phyloP scores from a whole-genome alignment of 1,284 basidiomycete species.

The Hemileia vastatrix region DNA sequence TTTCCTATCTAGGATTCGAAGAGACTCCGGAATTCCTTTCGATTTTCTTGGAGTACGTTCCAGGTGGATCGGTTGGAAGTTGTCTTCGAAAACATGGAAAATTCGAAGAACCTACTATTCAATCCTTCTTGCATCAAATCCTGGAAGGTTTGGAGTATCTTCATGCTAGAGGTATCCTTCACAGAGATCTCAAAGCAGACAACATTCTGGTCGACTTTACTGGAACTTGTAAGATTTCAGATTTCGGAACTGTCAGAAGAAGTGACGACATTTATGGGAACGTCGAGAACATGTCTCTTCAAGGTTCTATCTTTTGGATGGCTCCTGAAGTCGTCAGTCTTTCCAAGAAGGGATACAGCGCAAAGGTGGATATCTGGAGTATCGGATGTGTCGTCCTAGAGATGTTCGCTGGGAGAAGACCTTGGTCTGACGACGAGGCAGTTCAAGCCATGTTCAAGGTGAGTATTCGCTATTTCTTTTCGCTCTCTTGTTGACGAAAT shows the following conservation, averaged over 20 bases:
- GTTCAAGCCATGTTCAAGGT: constrained; percentile 90
- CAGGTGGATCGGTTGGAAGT: constrained; percentile 89
- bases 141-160: constrained; percentile 84
- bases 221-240: constrained; percentile 93
- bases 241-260: constrained; percentile 73
- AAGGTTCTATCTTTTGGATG: constrained; percentile 98
- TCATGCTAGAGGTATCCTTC: constrained; percentile 80
- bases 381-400: constrained; percentile 93
- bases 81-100: constrained; percentile 85
- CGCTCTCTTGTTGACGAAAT: not conserved
- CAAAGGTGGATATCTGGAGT: constrained; percentile 97
- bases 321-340: constrained; percentile 87
- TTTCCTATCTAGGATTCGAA: constrained; percentile 85
- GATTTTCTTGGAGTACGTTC: constrained; percentile 98
- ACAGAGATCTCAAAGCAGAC: constrained; percentile 94
- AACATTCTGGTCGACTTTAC: constrained; percentile 91
- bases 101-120: constrained; percentile 81
- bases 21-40: constrained; percentile 79
- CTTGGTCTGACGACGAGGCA: constrained; percentile 80
- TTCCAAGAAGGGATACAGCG: constrained; percentile 69
- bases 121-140: constrained; percentile 87
- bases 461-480: constrained; percentile 28
- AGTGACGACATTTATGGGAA: constrained; percentile 73
- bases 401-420: constrained; percentile 91
- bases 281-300: constrained; percentile 64